Evolutionary conservation across 257 asterid genomes (phyloP).

Genomic region (Haberlea rhodopensis): DNA sequence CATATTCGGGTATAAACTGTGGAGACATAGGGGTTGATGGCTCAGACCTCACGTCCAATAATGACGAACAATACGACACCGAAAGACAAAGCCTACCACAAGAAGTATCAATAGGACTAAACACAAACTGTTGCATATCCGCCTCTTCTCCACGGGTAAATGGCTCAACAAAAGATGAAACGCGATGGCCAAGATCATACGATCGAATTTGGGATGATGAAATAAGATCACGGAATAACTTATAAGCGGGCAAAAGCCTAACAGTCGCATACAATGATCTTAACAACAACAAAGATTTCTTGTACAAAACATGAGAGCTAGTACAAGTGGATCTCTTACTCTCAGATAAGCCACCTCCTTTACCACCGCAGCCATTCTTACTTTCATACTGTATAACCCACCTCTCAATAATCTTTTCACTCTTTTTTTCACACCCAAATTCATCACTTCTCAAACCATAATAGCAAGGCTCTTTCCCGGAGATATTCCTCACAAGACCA

Average conservation of each 20-base stretch:
- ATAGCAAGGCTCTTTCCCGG: conserved; percentile 40
- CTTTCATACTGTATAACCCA: conserved; percentile 76
- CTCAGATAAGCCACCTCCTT: conserved; percentile 38
- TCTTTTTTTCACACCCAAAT: conserved; percentile 39
- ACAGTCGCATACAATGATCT: conserved; percentile 76
- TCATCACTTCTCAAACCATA: conserved; percentile 59
- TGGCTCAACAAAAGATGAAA: conserved; percentile 79
- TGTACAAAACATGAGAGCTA: conserved; percentile 55
- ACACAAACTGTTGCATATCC: conserved; percentile 71
- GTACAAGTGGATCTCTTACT: conserved; percentile 51
- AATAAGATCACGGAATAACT: conserved; percentile 68
- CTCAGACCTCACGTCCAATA: conserved; percentile 61
- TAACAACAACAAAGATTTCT: conserved; percentile 57
- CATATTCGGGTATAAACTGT: conserved; percentile 73
- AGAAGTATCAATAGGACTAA: conserved; percentile 72
- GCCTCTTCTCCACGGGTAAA: conserved; percentile 80
- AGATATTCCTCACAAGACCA: conserved; percentile 28
- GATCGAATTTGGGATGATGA: conserved; percentile 58
- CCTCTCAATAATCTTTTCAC: no score
- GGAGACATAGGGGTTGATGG: conserved; percentile 81
- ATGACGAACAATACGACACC: conserved; percentile 61
- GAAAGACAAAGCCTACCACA: conserved; percentile 84
- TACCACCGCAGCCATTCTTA: conserved; percentile 45
- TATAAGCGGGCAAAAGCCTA: conserved; percentile 85
- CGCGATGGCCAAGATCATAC: conserved; percentile 66